phyloP scores from a whole-genome alignment of 495 filamentous ascomycete species.

The Xylaria castorea region DNA sequence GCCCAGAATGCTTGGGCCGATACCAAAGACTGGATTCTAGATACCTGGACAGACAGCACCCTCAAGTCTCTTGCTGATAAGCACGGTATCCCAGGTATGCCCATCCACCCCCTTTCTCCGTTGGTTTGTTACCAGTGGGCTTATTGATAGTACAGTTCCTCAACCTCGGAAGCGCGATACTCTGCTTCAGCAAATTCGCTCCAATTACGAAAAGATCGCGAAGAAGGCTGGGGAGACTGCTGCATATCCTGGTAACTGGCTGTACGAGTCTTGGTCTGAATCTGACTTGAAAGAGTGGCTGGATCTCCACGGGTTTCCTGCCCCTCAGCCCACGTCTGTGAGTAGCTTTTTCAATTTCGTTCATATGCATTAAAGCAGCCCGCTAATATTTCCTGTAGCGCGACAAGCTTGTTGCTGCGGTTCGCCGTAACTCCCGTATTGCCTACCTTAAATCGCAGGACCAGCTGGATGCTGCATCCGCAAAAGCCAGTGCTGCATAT shows the following conservation, averaged over 20 bases:
- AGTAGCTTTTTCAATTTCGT: constrained; percentile 18
- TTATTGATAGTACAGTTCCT: constrained; percentile 51
- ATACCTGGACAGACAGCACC: constrained; percentile 74
- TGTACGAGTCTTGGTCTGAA: constrained; percentile 83
- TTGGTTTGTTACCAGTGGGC: background rate
- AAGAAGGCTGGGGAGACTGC: constrained; percentile 83
- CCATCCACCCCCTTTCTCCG: background rate
- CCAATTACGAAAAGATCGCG: constrained; percentile 81
- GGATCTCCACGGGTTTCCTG: constrained; percentile 86
- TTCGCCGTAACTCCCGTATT: constrained; percentile 89
- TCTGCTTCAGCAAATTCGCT: constrained; percentile 75
- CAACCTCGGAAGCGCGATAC: constrained; percentile 87
- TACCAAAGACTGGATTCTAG: constrained; percentile 91
- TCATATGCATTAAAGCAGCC: no score
- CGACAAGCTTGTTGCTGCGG: constrained; percentile 84
- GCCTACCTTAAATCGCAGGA: constrained; percentile 70
- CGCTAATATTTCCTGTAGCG: constrained; percentile 50
- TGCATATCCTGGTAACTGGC: constrained; percentile 93
- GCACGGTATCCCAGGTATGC: constrained; percentile 75
- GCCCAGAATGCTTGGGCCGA: constrained; percentile 70
- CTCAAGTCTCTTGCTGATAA: constrained; percentile 92
- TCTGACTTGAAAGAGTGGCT: constrained; percentile 74
- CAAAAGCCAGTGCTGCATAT: constrained; percentile 71
- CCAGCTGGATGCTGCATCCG: constrained; percentile 65
- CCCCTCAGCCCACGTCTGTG: constrained; percentile 77